Evolutionary conservation across 257 asterid species (phyloP), one percentile per base, ranked within the genome.

Genomic region (Nicotiana obtusifolia): DNA sequence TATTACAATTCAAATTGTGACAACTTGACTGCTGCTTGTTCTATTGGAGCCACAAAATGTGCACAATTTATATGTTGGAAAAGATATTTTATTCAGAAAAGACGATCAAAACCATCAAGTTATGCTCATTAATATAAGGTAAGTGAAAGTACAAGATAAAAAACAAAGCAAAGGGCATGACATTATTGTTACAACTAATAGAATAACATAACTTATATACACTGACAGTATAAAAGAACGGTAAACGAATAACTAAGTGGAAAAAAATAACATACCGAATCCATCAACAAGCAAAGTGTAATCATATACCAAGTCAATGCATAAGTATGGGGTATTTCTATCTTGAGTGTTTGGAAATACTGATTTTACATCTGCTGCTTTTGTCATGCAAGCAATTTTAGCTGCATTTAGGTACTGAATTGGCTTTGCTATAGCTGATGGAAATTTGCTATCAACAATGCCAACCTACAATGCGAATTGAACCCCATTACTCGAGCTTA

Each of bases 281-380:
- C 90, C 97, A 79, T 90, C 85, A 0, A 87, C 92, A 10, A 92
- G 89, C 75, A 92, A 22, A 10, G 90, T 86, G 85, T 84, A 88
- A 77, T 86, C 81, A 35, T 88, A 92, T 3, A 90, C 81, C 15
- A 92, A 91, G 83, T 90, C 92, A 87, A 88, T 86, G 78, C 97
- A 90, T 10, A 90, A 49, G 78, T 59, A 92, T 10, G 92, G 93
- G 37, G 81, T 17, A 78, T 90, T 84, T 9, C 47, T 62, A 10
- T 84, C 37, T 0, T 76, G 86, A 1, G 89, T 24, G 0, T 13
- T 41, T 14, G 91, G 90, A 5, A 85, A 92, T 9, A 10, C 6
- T 0, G 86, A n/a, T 22, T 71, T 82, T 10, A 87, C 37, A 19
- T 84, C 80, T 19, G 82, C 77, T 0, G 80, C 78, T 7, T 57